A percentile compares a stretch with the other conserved stretches of the same genome.
These are phyloP conservation scores for Microbotryum saponariae DNA, from an alignment of 1,284 basidiomycete species.

Conservation along the genomic window DNA sequence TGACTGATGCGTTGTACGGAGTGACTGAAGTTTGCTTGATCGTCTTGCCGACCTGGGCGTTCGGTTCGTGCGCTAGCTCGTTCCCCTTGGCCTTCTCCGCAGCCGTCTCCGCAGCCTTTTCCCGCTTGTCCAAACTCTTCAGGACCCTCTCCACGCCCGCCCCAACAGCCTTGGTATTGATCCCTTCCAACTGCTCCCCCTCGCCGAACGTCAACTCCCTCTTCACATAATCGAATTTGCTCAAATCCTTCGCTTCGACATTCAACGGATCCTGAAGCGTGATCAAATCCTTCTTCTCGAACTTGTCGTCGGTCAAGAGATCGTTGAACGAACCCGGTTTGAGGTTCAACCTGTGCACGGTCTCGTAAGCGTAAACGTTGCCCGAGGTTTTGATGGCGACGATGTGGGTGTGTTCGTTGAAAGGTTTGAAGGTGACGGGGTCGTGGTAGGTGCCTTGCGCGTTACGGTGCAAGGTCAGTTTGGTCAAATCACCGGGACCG, in stretches of 20 bases:
- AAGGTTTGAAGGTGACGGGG: conserved; percentile 44
- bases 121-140: neutral
- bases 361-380: conserved; percentile 83
- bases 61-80: neutral
- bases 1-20: conserved; percentile 81
- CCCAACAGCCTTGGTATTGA: conserved; percentile 1
- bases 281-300: conserved; percentile 80
- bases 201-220: conserved; percentile 35
- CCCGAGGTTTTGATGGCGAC: conserved; percentile 49
- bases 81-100: conserved; percentile 2
- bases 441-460: conserved; percentile 39
- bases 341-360: conserved; percentile 54
- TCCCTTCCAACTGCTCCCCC: neutral
- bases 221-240: conserved; percentile 40
- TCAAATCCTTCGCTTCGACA: conserved; percentile 34
- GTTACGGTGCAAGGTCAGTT: conserved; percentile 68
- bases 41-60: neutral
- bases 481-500: conserved; percentile 69
- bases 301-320: conserved; percentile 72
- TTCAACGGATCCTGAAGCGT: conserved; percentile 50
- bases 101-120: no score
- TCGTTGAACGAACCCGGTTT: conserved; percentile 64
- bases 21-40: neutral
- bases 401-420: conserved; percentile 47
- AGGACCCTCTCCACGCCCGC: neutral